phyloP scores from a whole-genome alignment of 208 protist genomes.

The Trypanosoma conorhini region DNA sequence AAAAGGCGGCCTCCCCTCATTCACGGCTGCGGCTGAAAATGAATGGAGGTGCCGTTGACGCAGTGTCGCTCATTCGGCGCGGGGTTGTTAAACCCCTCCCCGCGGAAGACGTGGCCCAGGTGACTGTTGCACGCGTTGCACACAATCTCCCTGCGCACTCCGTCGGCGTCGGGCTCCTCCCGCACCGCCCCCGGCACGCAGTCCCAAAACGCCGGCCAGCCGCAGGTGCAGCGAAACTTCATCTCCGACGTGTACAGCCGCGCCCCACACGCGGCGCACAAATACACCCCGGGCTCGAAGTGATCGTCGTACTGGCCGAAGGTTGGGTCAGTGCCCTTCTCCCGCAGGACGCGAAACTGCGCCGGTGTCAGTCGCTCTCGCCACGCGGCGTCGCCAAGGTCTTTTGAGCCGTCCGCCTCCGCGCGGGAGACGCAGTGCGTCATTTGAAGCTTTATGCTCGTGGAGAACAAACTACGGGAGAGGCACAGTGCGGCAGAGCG shows the following conservation, averaged over 20 bases:
- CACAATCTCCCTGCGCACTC: slow-evolving; percentile 86
- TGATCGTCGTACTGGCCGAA: slow-evolving; percentile 60
- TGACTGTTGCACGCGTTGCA: slow-evolving; percentile 93
- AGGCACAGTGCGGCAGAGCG: neutral
- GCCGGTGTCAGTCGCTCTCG: slow-evolving; percentile 39
- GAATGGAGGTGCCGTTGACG: slow-evolving; percentile 82
- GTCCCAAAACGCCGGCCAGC: slow-evolving; percentile 90
- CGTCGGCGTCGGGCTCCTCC: slow-evolving; percentile 74
- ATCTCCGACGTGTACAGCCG: slow-evolving; percentile 83
- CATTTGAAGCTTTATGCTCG: slow-evolving; percentile 14
- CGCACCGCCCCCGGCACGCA: slow-evolving; percentile 76
- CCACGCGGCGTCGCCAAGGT: slow-evolving; percentile 72
- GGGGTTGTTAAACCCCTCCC: slow-evolving; percentile 86
- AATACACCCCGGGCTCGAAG: slow-evolving; percentile 72
- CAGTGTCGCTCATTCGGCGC: slow-evolving; percentile 93
- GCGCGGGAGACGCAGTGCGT: slow-evolving; percentile 60
- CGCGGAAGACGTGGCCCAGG: slow-evolving; percentile 93
- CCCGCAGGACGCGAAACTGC: slow-evolving; percentile 70
- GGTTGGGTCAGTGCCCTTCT: slow-evolving; percentile 77
- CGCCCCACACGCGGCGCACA: slow-evolving; percentile 77
- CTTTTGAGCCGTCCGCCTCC: slow-evolving; percentile 68
- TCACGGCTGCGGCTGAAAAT: slow-evolving; percentile 39
- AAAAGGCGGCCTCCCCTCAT: neutral
- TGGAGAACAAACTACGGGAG: slow-evolving; percentile 1
- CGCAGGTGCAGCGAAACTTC: slow-evolving; percentile 90